A percentile compares a stretch with the other conserved stretches of the same genome.
Evolutionary conservation across 1,284 basidiomycete species (phyloP).

Genomic region (Fomitopsis pinicola): DNA sequence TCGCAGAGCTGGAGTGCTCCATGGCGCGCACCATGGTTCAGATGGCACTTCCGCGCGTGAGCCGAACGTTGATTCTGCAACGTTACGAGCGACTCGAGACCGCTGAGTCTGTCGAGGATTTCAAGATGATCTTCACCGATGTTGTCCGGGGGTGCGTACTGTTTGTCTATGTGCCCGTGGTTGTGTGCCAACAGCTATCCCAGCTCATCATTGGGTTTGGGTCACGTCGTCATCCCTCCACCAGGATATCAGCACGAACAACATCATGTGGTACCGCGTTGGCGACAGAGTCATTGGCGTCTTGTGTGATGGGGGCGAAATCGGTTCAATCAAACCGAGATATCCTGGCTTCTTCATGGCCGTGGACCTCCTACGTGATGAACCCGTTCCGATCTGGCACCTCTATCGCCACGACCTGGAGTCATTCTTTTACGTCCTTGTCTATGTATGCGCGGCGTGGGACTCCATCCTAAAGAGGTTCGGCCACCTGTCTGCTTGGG

Average conservation of each 20-base stretch:
- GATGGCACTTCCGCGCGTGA: constrained; percentile 1
- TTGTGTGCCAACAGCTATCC: not conserved
- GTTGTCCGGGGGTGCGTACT: constrained; percentile 19
- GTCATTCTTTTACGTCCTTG: not conserved
- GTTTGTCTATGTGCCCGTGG: not conserved
- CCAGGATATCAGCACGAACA: constrained; percentile 25
- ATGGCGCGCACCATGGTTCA: not conserved
- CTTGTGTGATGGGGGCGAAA: constrained; percentile 24
- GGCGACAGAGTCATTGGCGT: constrained; percentile 14
- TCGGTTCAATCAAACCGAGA: not conserved
- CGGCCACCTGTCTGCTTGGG: not conserved
- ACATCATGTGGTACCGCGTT: constrained; percentile 23
- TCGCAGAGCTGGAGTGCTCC: constrained; percentile 9
- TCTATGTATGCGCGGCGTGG: not conserved
- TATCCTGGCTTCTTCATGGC: constrained; percentile 17
- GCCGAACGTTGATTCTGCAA: constrained; percentile 9
- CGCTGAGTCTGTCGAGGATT: constrained; percentile 15
- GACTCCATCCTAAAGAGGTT: not conserved
- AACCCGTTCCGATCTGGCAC: not conserved
- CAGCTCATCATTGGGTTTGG: constrained; percentile 10
- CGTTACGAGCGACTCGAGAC: constrained; percentile 17
- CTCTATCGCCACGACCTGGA: constrained; percentile 2
- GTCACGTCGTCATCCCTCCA: constrained; percentile 12
- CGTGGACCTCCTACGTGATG: constrained; percentile 15
- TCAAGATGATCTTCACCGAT: constrained; percentile 19